Percentiles rank a stretch among this genome's conserved stretches.
These are phyloP conservation scores for Vaccinium vitisidaea DNA, from an alignment of 148 eudicot genomes.

Conservation along the genomic window DNA sequence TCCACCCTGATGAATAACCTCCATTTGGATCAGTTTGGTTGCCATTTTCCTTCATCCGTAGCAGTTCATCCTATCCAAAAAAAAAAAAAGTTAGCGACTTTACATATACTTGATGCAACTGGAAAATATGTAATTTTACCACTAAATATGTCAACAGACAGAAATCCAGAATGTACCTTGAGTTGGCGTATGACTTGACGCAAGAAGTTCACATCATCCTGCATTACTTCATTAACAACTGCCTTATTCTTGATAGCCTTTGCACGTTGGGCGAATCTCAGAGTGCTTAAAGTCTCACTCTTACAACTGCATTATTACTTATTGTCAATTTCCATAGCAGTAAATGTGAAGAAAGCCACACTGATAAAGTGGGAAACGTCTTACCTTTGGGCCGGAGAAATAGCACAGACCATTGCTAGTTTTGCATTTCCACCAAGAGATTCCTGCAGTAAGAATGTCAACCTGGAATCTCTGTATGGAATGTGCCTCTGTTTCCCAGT, in stretches of 20 bases:
- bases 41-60: conserved; percentile 70
- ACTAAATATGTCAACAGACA: background rate
- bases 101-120: conserved; percentile 8
- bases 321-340: background rate
- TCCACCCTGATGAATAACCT: conserved; percentile 80
- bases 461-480: conserved; percentile 92
- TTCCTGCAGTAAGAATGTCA: conserved; percentile 94
- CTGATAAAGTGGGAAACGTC: background rate
- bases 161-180: conserved; percentile 41
- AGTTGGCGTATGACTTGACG: conserved; percentile 83
- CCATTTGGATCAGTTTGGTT: conserved; percentile 55
- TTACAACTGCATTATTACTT: conserved; percentile 58
- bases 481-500: conserved; percentile 97
- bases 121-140: background rate
- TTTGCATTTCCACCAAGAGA: conserved; percentile 99
- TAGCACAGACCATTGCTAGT: conserved; percentile 95
- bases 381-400: conserved; percentile 89
- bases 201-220: conserved; percentile 82
- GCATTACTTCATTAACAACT: conserved; percentile 85
- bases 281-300: conserved; percentile 91
- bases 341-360: background rate
- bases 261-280: conserved; percentile 96
- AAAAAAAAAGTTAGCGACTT: background rate
- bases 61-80: conserved; percentile 67
- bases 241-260: conserved; percentile 97